Evolutionary conservation across 2,329 filamentous ascomycete species (phyloP), one percentile per base, ranked within the genome.

Genomic region (Elsinoe perseae): DNA sequence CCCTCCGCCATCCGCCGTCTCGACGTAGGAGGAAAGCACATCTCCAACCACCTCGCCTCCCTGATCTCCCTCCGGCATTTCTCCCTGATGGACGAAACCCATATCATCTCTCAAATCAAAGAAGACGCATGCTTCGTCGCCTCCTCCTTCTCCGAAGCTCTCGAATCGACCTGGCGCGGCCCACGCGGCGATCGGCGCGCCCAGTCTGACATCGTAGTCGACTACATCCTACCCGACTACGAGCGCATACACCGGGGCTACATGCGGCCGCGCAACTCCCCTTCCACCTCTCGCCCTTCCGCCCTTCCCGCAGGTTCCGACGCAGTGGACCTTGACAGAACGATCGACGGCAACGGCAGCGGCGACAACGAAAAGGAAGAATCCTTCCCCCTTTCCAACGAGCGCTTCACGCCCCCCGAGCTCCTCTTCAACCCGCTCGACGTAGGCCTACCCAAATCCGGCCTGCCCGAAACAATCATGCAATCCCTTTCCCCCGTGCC

Each of bases 101-200:
- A 95, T 69, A 85, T 97, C 52, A 89, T 96, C 68, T 95, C 95
- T 65, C 88, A 96, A 69, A 91, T 97, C 71, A 98, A 98, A 68
- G 93, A 98, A 68, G 80, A 85, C 3, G 84, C 87, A 0, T 95
- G 89, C 67, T 97, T 87, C 64, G 84, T 96, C 9, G 86, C 87
- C 2, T 74, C 81, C 1, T 83, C 95, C 66, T 96, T 97, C 69
- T 75, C 77, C 23, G 66, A 69, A 5, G 89, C 96, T 63, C 79
- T 98, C 32, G 91, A 97, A 60, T 80, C 78, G 61, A 85, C 84
- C 0, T 95, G 90, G 89, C 93, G 89, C 69, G 87, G 85, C 5
- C 83, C 86, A 1, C 73, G 80, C 59, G 80, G 83, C 42, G 78
- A 83, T 63, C 73, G 75, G 50, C 74, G 82, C 62, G 53, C 65